Conservation (phyloP, 345 rosid species). For the Populus tremula region DNA sequence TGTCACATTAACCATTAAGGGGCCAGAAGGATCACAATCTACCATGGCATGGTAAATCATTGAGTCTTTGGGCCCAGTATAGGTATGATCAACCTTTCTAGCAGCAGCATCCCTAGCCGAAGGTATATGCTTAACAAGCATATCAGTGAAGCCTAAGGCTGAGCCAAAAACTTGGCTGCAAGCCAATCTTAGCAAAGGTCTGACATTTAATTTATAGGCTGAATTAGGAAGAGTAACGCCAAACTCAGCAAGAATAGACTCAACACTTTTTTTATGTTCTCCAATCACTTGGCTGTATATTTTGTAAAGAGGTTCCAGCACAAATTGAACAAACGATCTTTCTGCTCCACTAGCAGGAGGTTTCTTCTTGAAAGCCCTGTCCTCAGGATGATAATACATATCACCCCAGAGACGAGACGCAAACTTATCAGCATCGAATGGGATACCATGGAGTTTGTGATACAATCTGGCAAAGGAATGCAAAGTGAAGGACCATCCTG, state of each 20-base stretch:
- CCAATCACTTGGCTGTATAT: conserved; percentile 98
- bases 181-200: conserved; percentile 84
- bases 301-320: conserved; percentile 92
- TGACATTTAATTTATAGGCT: conserved; percentile 84
- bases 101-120: conserved; percentile 84
- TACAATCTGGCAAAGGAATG: conserved; percentile 92
- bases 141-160: conserved; percentile 94
- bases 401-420: conserved; percentile 97
- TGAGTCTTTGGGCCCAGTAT: conserved; percentile 79
- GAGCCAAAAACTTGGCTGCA: conserved; percentile 94
- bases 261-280: conserved; percentile 96
- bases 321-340: conserved; percentile 90
- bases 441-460: conserved; percentile 87
- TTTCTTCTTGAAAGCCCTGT: conserved; percentile 65
- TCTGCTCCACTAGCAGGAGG: conserved; percentile 84
- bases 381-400: conserved; percentile 71
- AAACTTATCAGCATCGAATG: conserved; percentile 84
- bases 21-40: conserved; percentile 84
- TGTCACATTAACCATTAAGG: conserved; percentile 92
- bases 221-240: conserved; percentile 91
- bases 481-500: conserved; percentile 97
- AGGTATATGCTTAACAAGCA: conserved; percentile 93
- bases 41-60: conserved; percentile 71
- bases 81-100: conserved; percentile 75
- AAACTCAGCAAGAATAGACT: conserved; percentile 89